Evolutionary conservation across 2,329 filamentous ascomycete species (phyloP), one percentile per base, ranked within the genome.

Genomic region (Erysiphe neolycopersici): DNA sequence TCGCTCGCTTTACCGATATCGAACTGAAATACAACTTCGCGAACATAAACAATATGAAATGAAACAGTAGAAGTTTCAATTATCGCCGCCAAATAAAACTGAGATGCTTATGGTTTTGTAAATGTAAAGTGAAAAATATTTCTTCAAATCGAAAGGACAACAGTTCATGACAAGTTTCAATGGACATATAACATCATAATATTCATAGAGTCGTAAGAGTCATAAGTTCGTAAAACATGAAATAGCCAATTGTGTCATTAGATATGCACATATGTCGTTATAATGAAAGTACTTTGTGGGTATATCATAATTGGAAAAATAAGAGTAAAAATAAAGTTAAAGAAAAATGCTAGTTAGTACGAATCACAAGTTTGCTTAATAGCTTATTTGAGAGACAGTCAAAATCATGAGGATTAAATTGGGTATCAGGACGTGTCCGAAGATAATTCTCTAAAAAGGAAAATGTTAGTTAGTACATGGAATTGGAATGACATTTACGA

Each of bases 321-420:
- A 52, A 52, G 41, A 47, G 47, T 45, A 50, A 44, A 47, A 43
- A 45, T 39, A 19, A 38, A 45, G 41, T n/a, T 16, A 17, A 36
- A 36, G 17, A 36, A 36, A 36, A n/a, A 17, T 36, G 43, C 59
- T 68, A 92, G 65, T 91, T 92, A 56, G 87, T 81, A 54, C 87
- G 83, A 60, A 94, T 93, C 59, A 94, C 85, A 56, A 95, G 73
- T 64, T 91, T 91, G 33, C 85, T 91, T 52, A 94, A 65, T 66
- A 95, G 94, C 67, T 94, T 95, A 68, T 93, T 94, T 43, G 85
- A 92, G 58, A 95, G 63, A 47, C 77, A 89, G 65, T 95, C 87
- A 58, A 94, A 95, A 64, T 95, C 82, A 54, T 78, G 73, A 53
- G 81, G 76, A 64, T 93, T 79, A 60, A 93, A 95, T 61, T 78